Percentiles rank a stretch among this genome's conserved stretches.
phyloP scores from a whole-genome alignment of 495 filamentous ascomycete genomes.

The Tuber calosporum region DNA sequence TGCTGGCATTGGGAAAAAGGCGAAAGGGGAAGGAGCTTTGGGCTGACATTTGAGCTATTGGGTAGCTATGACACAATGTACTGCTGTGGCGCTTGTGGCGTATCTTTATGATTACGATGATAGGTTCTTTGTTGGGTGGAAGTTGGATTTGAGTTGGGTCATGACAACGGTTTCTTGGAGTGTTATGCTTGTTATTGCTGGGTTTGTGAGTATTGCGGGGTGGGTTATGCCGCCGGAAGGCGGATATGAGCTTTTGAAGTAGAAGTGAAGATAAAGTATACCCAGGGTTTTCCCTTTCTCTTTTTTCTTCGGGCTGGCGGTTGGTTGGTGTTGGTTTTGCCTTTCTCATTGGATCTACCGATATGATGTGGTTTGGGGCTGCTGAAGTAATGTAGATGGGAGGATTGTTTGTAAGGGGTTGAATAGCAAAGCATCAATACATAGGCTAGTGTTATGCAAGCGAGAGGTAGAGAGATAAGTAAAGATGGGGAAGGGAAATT shows the following conservation, averaged over 20 bases:
- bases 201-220: conserved; percentile 56
- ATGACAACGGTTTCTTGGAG: conserved; percentile 69
- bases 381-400: neutral
- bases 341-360: neutral
- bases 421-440: neutral
- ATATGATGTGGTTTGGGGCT: neutral
- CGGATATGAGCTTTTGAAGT: conserved; percentile 62
- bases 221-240: conserved; percentile 68
- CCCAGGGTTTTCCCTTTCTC: neutral
- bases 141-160: conserved; percentile 67
- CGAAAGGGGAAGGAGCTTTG: neutral
- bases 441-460: neutral
- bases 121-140: conserved; percentile 79
- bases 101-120: conserved; percentile 80
- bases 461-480: neutral
- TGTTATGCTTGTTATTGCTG: conserved; percentile 56
- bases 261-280: neutral
- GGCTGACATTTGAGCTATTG: neutral
- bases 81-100: conserved; percentile 48
- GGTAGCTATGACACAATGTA: conserved; percentile 26
- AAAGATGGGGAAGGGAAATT: neutral
- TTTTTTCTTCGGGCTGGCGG: neutral
- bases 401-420: neutral
- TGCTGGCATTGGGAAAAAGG: conserved; percentile 10
- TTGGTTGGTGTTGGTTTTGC: conserved; percentile 1